Percentiles rank a stretch among this genome's conserved stretches.
Conservation (phyloP, 2,329 filamentous ascomycete genomes). For the Exserohilum turcica region DNA sequence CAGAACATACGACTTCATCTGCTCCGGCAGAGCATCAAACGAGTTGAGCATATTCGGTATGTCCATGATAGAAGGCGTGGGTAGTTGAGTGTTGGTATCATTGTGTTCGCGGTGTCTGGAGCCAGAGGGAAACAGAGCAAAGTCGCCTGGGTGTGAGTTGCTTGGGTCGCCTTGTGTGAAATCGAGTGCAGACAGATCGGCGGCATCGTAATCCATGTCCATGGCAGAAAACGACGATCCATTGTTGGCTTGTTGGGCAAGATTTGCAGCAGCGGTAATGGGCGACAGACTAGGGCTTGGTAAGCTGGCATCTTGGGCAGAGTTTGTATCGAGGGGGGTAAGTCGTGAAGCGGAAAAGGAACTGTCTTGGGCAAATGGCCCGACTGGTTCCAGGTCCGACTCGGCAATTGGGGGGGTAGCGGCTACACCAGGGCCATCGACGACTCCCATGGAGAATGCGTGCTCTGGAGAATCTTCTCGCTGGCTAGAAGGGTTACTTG, state of each 20-base stretch:
- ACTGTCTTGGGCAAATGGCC: constrained; percentile 48
- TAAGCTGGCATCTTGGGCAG: constrained; percentile 85
- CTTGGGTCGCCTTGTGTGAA: constrained; percentile 31
- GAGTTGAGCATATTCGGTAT: constrained; percentile 85
- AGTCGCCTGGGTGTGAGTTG: constrained; percentile 17
- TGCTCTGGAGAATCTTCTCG: constrained; percentile 26
- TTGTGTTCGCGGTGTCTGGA: constrained; percentile 25
- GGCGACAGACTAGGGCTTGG: constrained; percentile 95
- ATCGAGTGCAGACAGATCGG: constrained; percentile 47
- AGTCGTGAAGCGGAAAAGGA: constrained; percentile 43
- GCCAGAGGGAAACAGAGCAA: constrained; percentile 23
- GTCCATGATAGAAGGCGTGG: constrained; percentile 64
- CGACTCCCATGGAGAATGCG: constrained; percentile 31
- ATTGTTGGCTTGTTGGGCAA: constrained; percentile 47
- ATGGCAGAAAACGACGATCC: constrained; percentile 32
- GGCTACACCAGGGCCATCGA: constrained; percentile 59
- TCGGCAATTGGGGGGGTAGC: constrained; percentile 79
- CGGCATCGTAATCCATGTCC: constrained; percentile 40
- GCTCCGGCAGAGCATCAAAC: constrained; percentile 87
- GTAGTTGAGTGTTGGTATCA: constrained; percentile 42
- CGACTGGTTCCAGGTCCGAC: constrained; percentile 67
- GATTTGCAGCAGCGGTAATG: constrained; percentile 75
- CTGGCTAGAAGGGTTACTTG: constrained; percentile 16
- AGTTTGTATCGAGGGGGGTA: constrained; percentile 67
- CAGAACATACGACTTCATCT: constrained; percentile 95